phyloP scores from a whole-genome alignment of 495 filamentous ascomycete genomes.

The Schizothecium vesticola region DNA sequence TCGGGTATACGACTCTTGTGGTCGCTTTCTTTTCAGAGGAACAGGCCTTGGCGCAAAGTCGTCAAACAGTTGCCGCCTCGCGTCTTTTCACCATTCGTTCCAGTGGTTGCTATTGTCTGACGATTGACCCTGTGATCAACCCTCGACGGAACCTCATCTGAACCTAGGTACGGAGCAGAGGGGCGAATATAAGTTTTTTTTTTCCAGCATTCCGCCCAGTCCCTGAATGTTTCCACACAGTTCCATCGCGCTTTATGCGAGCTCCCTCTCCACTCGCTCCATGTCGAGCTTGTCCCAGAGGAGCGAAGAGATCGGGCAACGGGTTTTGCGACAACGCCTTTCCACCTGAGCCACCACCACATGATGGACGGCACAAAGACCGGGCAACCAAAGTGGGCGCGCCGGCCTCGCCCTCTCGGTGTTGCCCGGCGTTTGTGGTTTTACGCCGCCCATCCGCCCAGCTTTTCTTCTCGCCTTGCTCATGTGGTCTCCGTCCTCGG shows the following conservation, averaged over 20 bases:
- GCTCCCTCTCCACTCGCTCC: not conserved
- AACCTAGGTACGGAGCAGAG: not conserved
- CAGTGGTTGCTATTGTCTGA: conserved; percentile 5
- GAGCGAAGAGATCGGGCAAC: not conserved
- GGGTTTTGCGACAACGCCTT: not conserved
- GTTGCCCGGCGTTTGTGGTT: not conserved
- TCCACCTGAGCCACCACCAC: not conserved
- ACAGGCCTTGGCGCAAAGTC: conserved; percentile 15
- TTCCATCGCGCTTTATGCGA: conserved; percentile 12
- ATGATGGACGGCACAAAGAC: not conserved
- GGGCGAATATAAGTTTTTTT: not conserved
- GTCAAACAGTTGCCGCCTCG: conserved; percentile 23
- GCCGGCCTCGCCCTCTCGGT: not conserved
- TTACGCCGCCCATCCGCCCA: not conserved
- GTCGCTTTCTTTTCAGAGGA: conserved; percentile 5
- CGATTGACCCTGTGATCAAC: not conserved
- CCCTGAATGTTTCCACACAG: conserved; percentile 8
- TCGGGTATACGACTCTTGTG: conserved; percentile 18
- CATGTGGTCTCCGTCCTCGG: not conserved
- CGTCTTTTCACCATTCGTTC: conserved; percentile 16
- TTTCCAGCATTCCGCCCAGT: not conserved
- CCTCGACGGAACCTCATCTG: not conserved
- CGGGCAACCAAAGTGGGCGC: not conserved
- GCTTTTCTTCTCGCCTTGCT: not conserved
- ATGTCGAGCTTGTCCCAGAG: not conserved